phyloP scores from a whole-genome alignment of 2,329 filamentous ascomycete genomes.

The Microcyclosporella mali region DNA sequence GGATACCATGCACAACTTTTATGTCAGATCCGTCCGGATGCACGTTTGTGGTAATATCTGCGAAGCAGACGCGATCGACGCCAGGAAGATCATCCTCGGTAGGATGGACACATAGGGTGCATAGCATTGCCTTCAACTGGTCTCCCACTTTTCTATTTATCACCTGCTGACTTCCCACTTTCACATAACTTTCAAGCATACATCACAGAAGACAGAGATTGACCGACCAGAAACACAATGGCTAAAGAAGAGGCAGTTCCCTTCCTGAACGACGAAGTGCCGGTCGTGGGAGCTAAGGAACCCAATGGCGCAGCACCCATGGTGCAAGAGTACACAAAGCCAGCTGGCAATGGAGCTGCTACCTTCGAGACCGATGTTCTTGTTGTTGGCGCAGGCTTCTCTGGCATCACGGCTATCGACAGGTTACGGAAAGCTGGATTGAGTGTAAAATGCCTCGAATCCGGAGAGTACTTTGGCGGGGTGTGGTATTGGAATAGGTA shows the following conservation, averaged over 20 bases:
- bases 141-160: too few relatives aligned
- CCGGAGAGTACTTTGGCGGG: slow-evolving; percentile 33
- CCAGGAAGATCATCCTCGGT: too few relatives aligned
- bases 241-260: slow-evolving; percentile 4
- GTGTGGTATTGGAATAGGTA: slow-evolving; percentile 36
- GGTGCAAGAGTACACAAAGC: slow-evolving; percentile 9
- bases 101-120: too few relatives aligned
- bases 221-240: not conserved
- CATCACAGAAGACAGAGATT: too few relatives aligned
- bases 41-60: too few relatives aligned
- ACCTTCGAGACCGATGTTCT: slow-evolving; percentile 20
- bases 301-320: slow-evolving; percentile 6
- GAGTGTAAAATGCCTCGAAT: slow-evolving; percentile 32
- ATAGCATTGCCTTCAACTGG: too few relatives aligned
- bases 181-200: too few relatives aligned
- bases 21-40: too few relatives aligned
- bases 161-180: too few relatives aligned
- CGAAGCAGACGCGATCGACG: too few relatives aligned
- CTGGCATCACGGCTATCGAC: slow-evolving; percentile 36
- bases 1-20: too few relatives aligned
- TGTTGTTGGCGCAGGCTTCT: slow-evolving; percentile 38
- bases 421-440: slow-evolving; percentile 30
- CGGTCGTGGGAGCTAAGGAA: slow-evolving; percentile 6
- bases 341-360: not conserved
- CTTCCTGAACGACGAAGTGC: slow-evolving; percentile 13